phyloP scores from a whole-genome alignment of 768 basidiomycete genomes.

The Erythrobasidium yunnanense region DNA sequence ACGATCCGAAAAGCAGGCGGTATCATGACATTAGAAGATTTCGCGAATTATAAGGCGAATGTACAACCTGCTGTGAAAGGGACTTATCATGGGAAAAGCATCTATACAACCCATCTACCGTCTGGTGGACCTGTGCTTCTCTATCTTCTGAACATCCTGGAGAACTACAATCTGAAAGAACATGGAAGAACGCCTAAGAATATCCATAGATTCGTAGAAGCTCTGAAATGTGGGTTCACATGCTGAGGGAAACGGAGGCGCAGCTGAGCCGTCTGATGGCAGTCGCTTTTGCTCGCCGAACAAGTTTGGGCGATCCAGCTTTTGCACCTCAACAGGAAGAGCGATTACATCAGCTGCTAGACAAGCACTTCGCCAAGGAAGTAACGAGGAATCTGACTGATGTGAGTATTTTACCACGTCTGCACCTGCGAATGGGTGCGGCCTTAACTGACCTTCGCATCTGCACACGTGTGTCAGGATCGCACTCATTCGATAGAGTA shows the following conservation, averaged over 20 bases:
- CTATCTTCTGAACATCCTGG: conserved; percentile 81
- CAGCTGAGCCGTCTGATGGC: neutral
- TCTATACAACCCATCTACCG: conserved; percentile 78
- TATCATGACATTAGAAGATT: conserved; percentile 63
- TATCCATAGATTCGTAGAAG: conserved; percentile 70
- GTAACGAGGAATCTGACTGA: conserved; percentile 67
- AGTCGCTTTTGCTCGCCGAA: conserved; percentile 64
- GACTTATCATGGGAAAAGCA: conserved; percentile 60
- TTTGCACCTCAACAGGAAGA: conserved; percentile 43
- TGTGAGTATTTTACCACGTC: conserved; percentile 46
- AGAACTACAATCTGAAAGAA: conserved; percentile 53
- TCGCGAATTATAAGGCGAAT: conserved; percentile 58
- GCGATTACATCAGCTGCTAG: conserved; percentile 31
- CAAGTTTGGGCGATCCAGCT: conserved; percentile 66
- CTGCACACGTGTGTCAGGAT: conserved; percentile 57
- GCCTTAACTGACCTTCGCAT: conserved; percentile 19
- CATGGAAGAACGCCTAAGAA: conserved; percentile 54
- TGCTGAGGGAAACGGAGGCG: neutral
- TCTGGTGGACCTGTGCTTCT: conserved; percentile 71
- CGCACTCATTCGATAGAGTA: conserved; percentile 67
- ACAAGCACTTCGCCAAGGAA: conserved; percentile 49
- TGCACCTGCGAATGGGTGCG: neutral
- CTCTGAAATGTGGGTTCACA: conserved; percentile 58
- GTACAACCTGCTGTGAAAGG: conserved; percentile 65
- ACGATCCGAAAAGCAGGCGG: conserved; percentile 66